These are phyloP conservation scores for Yamadazyma scolyti DNA, from an alignment of 805 yeast genomes.

Conservation along the genomic window DNA sequence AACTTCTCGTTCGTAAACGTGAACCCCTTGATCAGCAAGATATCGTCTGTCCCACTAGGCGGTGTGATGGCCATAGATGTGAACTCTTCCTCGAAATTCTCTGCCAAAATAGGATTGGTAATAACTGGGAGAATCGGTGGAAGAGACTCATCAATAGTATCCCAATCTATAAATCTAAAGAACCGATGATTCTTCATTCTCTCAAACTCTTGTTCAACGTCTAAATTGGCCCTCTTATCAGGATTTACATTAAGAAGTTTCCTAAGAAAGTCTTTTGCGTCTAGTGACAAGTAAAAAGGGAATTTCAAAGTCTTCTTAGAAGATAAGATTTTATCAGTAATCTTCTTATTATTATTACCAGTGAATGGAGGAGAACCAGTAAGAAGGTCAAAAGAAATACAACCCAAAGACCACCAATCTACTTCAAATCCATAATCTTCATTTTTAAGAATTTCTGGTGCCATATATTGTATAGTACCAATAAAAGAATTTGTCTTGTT, in stretches of 20 bases:
- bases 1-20: constrained; percentile 38
- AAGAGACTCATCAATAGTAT: constrained; percentile 20
- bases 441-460: constrained; percentile 42
- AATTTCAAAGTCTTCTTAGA: constrained; percentile 29
- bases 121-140: constrained; percentile 44
- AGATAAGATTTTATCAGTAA: constrained; percentile 35
- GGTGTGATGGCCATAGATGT: constrained; percentile 39
- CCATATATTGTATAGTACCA: constrained; percentile 47
- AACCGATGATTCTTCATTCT: constrained; percentile 33
- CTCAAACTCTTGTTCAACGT: constrained; percentile 27
- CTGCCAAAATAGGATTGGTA: constrained; percentile 42
- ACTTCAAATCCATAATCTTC: constrained; percentile 39
- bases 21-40: constrained; percentile 39
- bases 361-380: constrained; percentile 46
- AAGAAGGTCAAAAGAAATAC: constrained; percentile 40
- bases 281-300: constrained; percentile 38
- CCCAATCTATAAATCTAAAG: constrained; percentile 38
- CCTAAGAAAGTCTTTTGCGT: constrained; percentile 39
- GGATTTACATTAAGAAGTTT: constrained; percentile 36
- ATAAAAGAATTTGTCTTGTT: constrained; percentile 29
- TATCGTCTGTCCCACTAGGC: constrained; percentile 23
- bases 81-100: constrained; percentile 41
- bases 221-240: constrained; percentile 33
- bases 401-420: constrained; percentile 48
- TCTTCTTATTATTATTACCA: constrained; percentile 36